Base-by-base conservation (phyloP, 1,284 basidiomycete species). In the Leccinum glutinopallens region DNA sequence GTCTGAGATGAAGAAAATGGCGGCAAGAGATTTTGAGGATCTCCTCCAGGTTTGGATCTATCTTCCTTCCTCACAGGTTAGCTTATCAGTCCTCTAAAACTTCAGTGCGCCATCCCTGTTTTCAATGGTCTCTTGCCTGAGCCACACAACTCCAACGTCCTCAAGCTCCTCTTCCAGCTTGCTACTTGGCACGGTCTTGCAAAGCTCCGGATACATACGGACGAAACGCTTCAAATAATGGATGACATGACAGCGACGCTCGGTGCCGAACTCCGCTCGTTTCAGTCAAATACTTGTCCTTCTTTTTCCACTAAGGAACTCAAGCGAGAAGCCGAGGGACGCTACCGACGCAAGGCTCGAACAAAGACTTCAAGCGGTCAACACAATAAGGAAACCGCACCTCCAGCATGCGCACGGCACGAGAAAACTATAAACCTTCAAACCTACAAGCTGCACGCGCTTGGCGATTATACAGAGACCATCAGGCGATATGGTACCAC, bases 1-100 rank as follows among this genome's bases (percentile, higher is more conserved):
- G 15, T 55, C 53, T 55, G 53, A 55, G 29, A 55, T 55, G 29
- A 55, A 55, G 53, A 55, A 55, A 55, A 55, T 55, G 53, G 53
- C 29, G 4, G 53, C 53, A n/a, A 32, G 29, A 17, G 53, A 55
- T 12, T 55, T 55, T 17, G 53, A 55, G 29, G 53, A 55, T 32
- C 53, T 55, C 13, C 53, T 55, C 53, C 53, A 55, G 53, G 53
- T 55, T 46, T 46, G n/a, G 43, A 15, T 55, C 12, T 32, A 5
- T 55, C 53, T 0, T 55, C 53, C 53, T 32, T 55, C 53, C 49
- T 55, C 53, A 54, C 13, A 25, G 25, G 17, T 41, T 41, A 41
- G 41, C 41, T 41, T 41, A 41, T 17, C 41, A 41, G 41, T 41
- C 17, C 41, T 41, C 41, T 17, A 0, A 51, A 51, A 51, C 22